Conservation (phyloP, 768 basidiomycete genomes). For the Termitomyces titanicus region DNA sequence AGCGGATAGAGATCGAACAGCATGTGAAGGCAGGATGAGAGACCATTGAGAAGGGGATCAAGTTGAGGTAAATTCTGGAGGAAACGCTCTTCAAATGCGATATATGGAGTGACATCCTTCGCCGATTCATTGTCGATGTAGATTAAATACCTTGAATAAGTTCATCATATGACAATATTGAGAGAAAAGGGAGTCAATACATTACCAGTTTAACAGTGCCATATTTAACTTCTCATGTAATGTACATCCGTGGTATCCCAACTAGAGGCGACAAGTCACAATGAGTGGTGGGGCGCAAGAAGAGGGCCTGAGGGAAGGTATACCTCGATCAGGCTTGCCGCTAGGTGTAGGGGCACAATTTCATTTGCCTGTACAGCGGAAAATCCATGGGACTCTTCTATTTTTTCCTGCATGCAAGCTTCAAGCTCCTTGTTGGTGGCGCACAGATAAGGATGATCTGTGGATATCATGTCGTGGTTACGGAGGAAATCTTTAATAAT, state of each 20-base stretch:
- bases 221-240: conserved; percentile 13
- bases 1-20: conserved; percentile 14
- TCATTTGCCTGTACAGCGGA: neutral
- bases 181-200: neutral
- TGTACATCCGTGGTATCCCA: conserved; percentile 10
- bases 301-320: neutral
- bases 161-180: neutral
- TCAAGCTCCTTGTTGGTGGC: conserved; percentile 5
- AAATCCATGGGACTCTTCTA: neutral
- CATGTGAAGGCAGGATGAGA: conserved; percentile 3
- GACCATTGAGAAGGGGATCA: conserved; percentile 12
- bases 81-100: conserved; percentile 13
- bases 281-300: neutral
- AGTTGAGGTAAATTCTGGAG: conserved; percentile 12
- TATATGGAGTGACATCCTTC: neutral
- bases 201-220: conserved; percentile 16
- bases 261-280: conserved; percentile 1
- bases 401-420: conserved; percentile 4
- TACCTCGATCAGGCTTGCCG: conserved; percentile 11
- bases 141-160: conserved; percentile 13
- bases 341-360: neutral
- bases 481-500: conserved; percentile 1
- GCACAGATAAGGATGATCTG: neutral
- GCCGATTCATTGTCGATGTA: neutral
- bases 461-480: neutral